Evolutionary conservation across 208 protist species (phyloP).

Genomic region (Trypanosomatidae sp.): DNA sequence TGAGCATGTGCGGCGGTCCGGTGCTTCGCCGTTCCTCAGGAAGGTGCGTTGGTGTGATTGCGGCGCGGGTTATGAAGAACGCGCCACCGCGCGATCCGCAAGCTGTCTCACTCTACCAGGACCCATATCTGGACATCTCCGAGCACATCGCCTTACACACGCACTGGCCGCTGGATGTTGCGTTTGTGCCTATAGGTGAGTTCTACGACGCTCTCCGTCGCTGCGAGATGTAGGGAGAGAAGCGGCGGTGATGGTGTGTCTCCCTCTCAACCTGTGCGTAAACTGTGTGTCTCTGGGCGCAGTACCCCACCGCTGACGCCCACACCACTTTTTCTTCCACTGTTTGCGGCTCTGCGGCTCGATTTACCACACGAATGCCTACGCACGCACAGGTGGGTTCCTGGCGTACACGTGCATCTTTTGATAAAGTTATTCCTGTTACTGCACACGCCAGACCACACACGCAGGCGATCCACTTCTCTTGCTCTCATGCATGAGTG

Average conservation of each 20-base stretch:
- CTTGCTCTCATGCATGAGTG: not conserved
- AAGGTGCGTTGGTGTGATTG: constrained; percentile 86
- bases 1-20: constrained; percentile 88
- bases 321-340: not conserved
- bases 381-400: not conserved
- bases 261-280: not conserved
- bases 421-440: not conserved
- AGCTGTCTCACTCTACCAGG: constrained; percentile 47
- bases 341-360: not conserved
- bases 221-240: constrained; percentile 48
- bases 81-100: constrained; percentile 55
- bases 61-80: constrained; percentile 62
- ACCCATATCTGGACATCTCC: constrained; percentile 81
- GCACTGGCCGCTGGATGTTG: constrained; percentile 57
- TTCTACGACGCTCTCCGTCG: constrained; percentile 69
- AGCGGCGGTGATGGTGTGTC: not conserved
- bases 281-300: not conserved
- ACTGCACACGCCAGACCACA: not conserved
- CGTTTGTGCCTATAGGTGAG: constrained; percentile 81
- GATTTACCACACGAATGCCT: constrained; percentile 6
- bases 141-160: constrained; percentile 57
- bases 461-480: not conserved
- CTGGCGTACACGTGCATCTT: not conserved
- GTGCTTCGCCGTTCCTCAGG: constrained; percentile 75
- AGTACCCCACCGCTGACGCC: not conserved